These are phyloP conservation scores for Coleophoma eucalyptorum DNA, from an alignment of 2,329 filamentous ascomycete genomes.

Conservation along the genomic window DNA sequence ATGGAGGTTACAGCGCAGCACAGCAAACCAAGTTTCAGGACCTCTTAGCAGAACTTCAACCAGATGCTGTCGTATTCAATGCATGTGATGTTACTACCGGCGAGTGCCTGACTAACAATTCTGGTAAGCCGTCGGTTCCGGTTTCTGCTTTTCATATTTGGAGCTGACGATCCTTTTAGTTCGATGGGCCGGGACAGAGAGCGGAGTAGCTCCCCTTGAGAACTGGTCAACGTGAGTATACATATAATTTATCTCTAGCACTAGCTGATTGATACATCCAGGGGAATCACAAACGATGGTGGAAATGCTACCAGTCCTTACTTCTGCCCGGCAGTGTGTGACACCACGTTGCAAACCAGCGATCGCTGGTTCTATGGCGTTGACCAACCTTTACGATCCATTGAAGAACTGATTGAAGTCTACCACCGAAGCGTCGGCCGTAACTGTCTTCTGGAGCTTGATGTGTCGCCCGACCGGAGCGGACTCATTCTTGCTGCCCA, in stretches of 20 bases:
- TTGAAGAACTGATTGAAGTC: constrained; percentile 20
- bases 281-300: constrained; percentile 11
- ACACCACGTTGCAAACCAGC: constrained; percentile 19
- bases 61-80: constrained; percentile 20
- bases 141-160: background rate
- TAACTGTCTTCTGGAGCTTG: constrained; percentile 21
- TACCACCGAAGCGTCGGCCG: constrained; percentile 22
- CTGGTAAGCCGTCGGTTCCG: constrained; percentile 1
- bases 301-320: constrained; percentile 18
- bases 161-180: constrained; percentile 4
- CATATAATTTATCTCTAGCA: background rate
- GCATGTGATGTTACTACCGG: constrained; percentile 17
- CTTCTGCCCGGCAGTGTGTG: constrained; percentile 20
- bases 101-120: constrained; percentile 16
- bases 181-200: constrained; percentile 21
- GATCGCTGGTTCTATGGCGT: constrained; percentile 22
- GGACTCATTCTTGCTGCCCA: constrained; percentile 18
- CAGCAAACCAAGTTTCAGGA: constrained; percentile 16
- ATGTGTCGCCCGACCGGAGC: constrained; percentile 20
- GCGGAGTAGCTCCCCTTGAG: constrained; percentile 16
- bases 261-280: background rate
- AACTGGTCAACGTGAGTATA: constrained; percentile 20
- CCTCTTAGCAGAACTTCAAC: constrained; percentile 15
- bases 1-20: constrained; percentile 20
- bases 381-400: constrained; percentile 14